These are phyloP conservation scores for Pseudonitzschia multiseries DNA, from an alignment of 108 stramenopile genomes.

Conservation along the genomic window DNA sequence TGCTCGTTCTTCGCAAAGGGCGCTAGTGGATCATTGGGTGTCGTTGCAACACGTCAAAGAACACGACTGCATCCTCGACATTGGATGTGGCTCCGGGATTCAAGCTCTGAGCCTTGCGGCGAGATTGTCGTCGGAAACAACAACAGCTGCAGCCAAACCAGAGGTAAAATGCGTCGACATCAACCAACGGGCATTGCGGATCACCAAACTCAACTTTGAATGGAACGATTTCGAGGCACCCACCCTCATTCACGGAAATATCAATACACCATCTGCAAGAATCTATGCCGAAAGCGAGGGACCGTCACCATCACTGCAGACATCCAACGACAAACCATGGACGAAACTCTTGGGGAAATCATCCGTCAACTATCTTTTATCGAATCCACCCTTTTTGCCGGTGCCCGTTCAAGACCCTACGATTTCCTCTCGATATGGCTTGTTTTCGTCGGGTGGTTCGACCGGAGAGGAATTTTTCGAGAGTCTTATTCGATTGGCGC, in stretches of 20 bases:
- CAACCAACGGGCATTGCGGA: constrained; percentile 67
- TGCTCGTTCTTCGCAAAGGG: constrained; percentile 13
- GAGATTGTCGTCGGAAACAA: background rate
- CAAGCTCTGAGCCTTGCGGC: constrained; percentile 54
- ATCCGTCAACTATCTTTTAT: constrained; percentile 46
- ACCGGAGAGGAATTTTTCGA: constrained; percentile 64
- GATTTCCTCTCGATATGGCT: constrained; percentile 51
- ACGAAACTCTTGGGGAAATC: constrained; percentile 15
- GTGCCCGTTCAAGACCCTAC: constrained; percentile 56
- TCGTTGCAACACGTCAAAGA: constrained; percentile 1
- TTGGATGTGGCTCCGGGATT: constrained; percentile 75
- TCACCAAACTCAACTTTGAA: constrained; percentile 59
- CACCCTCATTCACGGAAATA: constrained; percentile 20
- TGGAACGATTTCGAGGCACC: constrained; percentile 54
- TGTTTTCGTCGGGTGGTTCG: constrained; percentile 73
- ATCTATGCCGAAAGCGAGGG: background rate
- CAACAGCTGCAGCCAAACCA: background rate
- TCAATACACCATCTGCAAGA: background rate
- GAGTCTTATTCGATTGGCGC: constrained; percentile 50
- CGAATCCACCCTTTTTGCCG: constrained; percentile 91
- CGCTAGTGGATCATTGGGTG: constrained; percentile 65
- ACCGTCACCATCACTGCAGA: background rate
- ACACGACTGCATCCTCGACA: constrained; percentile 42
- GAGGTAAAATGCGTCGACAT: constrained; percentile 52
- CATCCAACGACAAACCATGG: background rate